Base-by-base conservation (phyloP, 2,329 filamentous ascomycete species). In the Xylariales sp. region DNA sequence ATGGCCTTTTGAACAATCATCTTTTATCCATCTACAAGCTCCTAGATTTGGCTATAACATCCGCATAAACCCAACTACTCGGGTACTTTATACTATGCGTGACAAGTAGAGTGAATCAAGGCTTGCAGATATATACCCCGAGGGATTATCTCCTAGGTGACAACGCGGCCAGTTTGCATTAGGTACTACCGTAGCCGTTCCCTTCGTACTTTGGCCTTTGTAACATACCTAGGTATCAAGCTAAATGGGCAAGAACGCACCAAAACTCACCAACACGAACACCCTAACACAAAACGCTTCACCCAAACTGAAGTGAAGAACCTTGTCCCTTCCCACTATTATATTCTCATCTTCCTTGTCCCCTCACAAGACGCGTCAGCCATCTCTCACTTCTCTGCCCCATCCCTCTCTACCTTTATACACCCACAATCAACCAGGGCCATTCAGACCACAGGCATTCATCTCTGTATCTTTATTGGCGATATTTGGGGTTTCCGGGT, bases 21-120 rank as follows among this genome's bases (percentile, higher is more conserved):
- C 43, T 55, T 32, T 60, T 62, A n/a, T n/a, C 32, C 12, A 64
- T 49, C 18, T 39, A 52, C 18, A 34, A 64, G 36, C 50, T 39
- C n/a, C 41, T 10, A 10, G 30, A 5, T 52, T 7, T 55, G 14
- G 34, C n/a, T 16, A 18, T 53, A 30, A 16, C 45, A 49, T 50
- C 2, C 18, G 4, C 9, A 23, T n/a, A n/a, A 3, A 18, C 30
- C 30, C 9, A 23, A 28, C 12, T 41, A 30, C 16, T 7, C 30
- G 45, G 36, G 46, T 2, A 7, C 32, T 28, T 12, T 28, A 16
- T 43, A 60, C 18, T 60, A 9, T 12, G 36, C 32, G 18, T 36
- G 46, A 6, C 6, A 41, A 30, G 49, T 2, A 48, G 46, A 53
- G 39, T 16, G n/a, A 34, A n/a, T n/a, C 12, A 14, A 46, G 6